These are phyloP conservation scores for Boletus rubescentipes DNA, from an alignment of 768 basidiomycete genomes.

Conservation along the genomic window DNA sequence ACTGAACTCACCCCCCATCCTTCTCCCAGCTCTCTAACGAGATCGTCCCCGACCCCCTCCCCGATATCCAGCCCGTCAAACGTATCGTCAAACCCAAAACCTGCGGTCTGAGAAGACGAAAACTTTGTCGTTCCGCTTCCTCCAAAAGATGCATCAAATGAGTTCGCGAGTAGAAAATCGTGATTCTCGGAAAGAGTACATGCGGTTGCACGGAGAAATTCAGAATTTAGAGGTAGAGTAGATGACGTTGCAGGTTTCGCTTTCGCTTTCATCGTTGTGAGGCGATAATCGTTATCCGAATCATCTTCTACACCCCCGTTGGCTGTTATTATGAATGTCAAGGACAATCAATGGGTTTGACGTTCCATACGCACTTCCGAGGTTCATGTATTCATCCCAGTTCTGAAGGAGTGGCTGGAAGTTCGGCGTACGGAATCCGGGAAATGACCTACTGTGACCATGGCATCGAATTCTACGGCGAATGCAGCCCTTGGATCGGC, in stretches of 20 bases:
- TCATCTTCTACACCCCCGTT: conserved; percentile 28
- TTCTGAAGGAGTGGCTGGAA: conserved; percentile 37
- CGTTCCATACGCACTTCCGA: conserved; percentile 37
- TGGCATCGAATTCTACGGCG: conserved; percentile 61
- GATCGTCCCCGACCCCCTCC: conserved; percentile 68
- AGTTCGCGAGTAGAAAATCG: conserved; percentile 62
- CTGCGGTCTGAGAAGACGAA: conserved; percentile 58
- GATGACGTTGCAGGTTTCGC: conserved; percentile 28
- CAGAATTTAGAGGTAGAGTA: conserved; percentile 32
- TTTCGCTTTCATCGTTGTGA: conserved; percentile 30
- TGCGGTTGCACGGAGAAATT: conserved; percentile 48
- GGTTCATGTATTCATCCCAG: conserved; percentile 62
- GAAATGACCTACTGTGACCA: conserved; percentile 51
- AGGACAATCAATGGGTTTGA: neutral
- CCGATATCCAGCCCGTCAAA: conserved; percentile 57
- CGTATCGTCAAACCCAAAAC: conserved; percentile 53
- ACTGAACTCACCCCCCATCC: conserved; percentile 50
- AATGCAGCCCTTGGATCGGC: conserved; percentile 50
- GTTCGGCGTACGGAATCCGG: neutral
- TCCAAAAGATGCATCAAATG: conserved; percentile 62
- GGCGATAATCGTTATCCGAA: conserved; percentile 53
- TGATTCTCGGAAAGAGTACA: conserved; percentile 74
- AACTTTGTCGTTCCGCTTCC: conserved; percentile 34
- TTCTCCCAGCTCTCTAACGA: conserved; percentile 72
- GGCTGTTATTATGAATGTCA: conserved; percentile 3